These are phyloP conservation scores for Glycyrrhiza uralensis DNA, from an alignment of 306 rosid genomes.

Conservation along the genomic window DNA sequence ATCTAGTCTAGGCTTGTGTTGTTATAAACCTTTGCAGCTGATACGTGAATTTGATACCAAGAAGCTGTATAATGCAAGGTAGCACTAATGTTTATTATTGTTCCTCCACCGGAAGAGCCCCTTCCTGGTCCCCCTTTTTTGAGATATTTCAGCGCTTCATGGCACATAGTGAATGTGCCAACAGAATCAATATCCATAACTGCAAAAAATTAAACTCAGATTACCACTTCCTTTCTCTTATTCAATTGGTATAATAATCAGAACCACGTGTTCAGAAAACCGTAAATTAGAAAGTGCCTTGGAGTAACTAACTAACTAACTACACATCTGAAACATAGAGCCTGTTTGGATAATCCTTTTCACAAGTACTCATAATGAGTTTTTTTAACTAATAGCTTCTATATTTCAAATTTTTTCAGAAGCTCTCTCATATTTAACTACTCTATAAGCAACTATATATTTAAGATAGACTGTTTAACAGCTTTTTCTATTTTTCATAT, in stretches of 20 bases:
- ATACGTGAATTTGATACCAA: conserved; percentile 93
- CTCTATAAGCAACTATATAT: too few relatives aligned
- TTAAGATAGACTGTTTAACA: too few relatives aligned
- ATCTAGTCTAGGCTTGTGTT: conserved; percentile 5
- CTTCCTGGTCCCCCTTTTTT: conserved; percentile 88
- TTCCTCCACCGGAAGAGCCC: conserved; percentile 58
- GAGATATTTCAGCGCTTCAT: conserved; percentile 81
- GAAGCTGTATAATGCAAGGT: conserved; percentile 85
- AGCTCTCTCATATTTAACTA: too few relatives aligned
- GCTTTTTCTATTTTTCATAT: too few relatives aligned
- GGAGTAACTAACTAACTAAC: too few relatives aligned
- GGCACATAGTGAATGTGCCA: conserved; percentile 96
- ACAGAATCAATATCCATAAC: conserved; percentile 96
- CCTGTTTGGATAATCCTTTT: too few relatives aligned
- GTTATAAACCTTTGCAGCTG: conserved; percentile 85
- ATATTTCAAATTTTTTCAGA: too few relatives aligned
- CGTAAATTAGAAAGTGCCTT: not conserved
- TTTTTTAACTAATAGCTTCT: too few relatives aligned
- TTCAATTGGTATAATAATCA: not conserved
- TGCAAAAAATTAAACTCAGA: conserved; percentile 38
- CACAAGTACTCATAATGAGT: too few relatives aligned
- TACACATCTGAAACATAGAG: not conserved
- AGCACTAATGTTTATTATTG: conserved; percentile 76
- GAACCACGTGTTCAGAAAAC: not conserved
- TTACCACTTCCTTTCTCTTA: not conserved